Evolutionary conservation across 192 early-diverging fungal species (phyloP).

Genomic region (Backusella circina): DNA sequence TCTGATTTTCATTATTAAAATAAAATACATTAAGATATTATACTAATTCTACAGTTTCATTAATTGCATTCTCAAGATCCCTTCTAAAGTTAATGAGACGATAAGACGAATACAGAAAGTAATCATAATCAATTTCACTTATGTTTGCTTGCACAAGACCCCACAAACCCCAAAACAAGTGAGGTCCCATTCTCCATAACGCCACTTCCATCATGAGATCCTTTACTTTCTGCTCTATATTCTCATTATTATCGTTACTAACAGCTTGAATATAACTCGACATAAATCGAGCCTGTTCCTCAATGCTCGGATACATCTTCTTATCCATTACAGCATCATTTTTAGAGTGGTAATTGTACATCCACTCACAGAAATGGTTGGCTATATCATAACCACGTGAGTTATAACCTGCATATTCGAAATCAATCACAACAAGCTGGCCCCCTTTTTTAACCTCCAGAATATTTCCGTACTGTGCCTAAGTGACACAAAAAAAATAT

Average conservation of each 20-base stretch:
- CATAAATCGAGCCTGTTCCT: slow-evolving; percentile 56
- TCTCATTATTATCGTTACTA: neutral
- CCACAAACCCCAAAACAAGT: slow-evolving; percentile 80
- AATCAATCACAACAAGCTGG: slow-evolving; percentile 72
- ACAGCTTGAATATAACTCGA: slow-evolving; percentile 51
- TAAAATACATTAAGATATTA: no score
- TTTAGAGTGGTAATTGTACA: slow-evolving; percentile 69
- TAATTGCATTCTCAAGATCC: slow-evolving; percentile 9
- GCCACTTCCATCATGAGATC: slow-evolving; percentile 38
- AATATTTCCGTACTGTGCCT: slow-evolving; percentile 87
- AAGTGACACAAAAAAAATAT: neutral
- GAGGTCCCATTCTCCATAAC: slow-evolving; percentile 44
- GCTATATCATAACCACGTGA: slow-evolving; percentile 74
- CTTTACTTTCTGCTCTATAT: slow-evolving; percentile 1
- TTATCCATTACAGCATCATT: slow-evolving; percentile 40
- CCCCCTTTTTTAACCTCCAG: slow-evolving; percentile 52
- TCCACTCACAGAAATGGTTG: slow-evolving; percentile 86
- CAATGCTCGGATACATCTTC: slow-evolving; percentile 46
- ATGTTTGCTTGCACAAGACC: slow-evolving; percentile 68
- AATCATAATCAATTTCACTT: slow-evolving; percentile 78
- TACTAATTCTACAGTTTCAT: neutral
- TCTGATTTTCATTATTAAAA: no score
- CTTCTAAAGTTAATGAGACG: slow-evolving; percentile 43
- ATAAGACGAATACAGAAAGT: slow-evolving; percentile 60
- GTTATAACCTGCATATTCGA: slow-evolving; percentile 81